phyloP scores from a whole-genome alignment of 2,329 filamentous ascomycete genomes.

The Coleophoma crateriformis region DNA sequence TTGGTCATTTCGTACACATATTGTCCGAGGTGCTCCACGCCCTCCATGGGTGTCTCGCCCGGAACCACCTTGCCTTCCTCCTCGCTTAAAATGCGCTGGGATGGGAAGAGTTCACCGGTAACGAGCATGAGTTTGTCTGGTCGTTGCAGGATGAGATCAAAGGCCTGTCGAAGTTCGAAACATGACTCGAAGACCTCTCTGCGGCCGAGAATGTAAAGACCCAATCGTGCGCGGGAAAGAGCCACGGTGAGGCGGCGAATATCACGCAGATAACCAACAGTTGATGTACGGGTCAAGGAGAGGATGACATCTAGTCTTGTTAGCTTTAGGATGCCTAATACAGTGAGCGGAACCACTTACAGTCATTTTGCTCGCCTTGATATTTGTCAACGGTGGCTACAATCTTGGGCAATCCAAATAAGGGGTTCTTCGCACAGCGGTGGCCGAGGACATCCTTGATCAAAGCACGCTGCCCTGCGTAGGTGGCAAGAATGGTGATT shows the following conservation, averaged over 20 bases:
- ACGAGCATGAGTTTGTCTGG: conserved; percentile 77
- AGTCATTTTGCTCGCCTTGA: conserved; percentile 98
- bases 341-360: conserved; percentile 47
- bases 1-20: conserved; percentile 97
- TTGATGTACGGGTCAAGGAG: conserved; percentile 81
- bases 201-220: conserved; percentile 87
- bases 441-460: conserved; percentile 82
- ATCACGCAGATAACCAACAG: conserved; percentile 88
- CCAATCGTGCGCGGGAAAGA: conserved; percentile 83
- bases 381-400: conserved; percentile 98
- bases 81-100: conserved; percentile 43
- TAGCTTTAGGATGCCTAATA: conserved; percentile 4
- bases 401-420: conserved; percentile 85
- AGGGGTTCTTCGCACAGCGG: conserved; percentile 72
- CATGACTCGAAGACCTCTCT: conserved; percentile 84
- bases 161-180: conserved; percentile 82
- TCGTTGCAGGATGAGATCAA: conserved; percentile 70
- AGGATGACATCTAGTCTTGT: conserved; percentile 72
- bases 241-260: conserved; percentile 91
- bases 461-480: conserved; percentile 85
- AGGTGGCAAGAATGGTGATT: conserved; percentile 89
- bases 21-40: conserved; percentile 89
- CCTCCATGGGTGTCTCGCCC: conserved; percentile 71
- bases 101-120: conserved; percentile 81
- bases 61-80: conserved; percentile 41